These are phyloP conservation scores for Penicillium occitanis DNA, from an alignment of 2,329 filamentous ascomycete species.

Conservation along the genomic window DNA sequence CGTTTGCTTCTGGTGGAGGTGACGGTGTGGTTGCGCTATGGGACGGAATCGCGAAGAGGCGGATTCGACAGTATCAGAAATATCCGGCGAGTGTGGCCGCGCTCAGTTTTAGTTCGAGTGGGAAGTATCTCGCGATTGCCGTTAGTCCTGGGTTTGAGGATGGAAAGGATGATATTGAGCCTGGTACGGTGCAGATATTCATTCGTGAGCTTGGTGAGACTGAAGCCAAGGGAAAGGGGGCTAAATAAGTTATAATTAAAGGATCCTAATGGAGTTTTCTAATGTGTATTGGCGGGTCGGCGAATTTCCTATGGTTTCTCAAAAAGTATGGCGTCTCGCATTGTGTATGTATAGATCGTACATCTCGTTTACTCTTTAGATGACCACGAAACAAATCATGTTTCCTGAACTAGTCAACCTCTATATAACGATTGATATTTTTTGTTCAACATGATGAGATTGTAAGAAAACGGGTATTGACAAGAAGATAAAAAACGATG, in stretches of 20 bases:
- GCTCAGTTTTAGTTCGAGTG: constrained; percentile 73
- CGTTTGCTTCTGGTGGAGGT: constrained; percentile 85
- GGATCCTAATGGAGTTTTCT: background rate
- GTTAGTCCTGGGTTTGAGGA: constrained; percentile 87
- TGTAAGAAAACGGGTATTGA: constrained; percentile 12
- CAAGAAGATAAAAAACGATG: constrained; percentile 5
- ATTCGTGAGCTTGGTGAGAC: constrained; percentile 81
- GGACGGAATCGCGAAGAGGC: constrained; percentile 87
- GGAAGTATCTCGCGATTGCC: constrained; percentile 74
- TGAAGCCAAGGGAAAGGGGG: constrained; percentile 82
- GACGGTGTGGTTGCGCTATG: constrained; percentile 90
- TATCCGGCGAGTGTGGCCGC: constrained; percentile 76
- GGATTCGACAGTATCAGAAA: constrained; percentile 85
- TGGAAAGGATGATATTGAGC: constrained; percentile 72
- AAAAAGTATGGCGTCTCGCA: constrained; percentile 14
- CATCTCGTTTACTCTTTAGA: background rate
- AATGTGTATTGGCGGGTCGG: background rate
- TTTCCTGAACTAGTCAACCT: background rate
- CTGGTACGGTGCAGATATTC: constrained; percentile 72
- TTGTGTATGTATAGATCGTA: constrained; percentile 13
- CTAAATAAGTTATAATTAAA: constrained; percentile 53
- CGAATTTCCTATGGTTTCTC: constrained; percentile 20
- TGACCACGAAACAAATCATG: background rate
- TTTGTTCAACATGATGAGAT: background rate
- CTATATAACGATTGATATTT: background rate